Conservation (phyloP, 2,329 filamentous ascomycete genomes). For the Tolypocladium paradoxum region DNA sequence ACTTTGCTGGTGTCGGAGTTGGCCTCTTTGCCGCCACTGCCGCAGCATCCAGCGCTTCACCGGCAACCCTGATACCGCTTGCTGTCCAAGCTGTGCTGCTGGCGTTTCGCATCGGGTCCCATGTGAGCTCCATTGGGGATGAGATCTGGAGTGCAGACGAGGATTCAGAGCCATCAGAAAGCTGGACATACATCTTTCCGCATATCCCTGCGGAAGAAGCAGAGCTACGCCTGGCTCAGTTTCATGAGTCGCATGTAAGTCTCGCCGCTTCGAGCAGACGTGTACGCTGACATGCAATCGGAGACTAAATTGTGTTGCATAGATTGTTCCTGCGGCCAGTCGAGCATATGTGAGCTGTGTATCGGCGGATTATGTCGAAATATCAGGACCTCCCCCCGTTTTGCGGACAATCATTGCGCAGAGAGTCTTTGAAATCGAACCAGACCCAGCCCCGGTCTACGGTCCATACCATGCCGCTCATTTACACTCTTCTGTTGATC, state of each 20-base stretch:
- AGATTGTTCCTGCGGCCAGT: not conserved
- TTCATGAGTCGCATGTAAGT: not conserved
- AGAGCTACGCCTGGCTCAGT: not conserved
- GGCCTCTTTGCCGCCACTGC: not conserved
- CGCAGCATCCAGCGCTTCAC: not conserved
- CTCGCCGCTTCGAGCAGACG: too few relatives aligned
- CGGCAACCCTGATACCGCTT: not conserved
- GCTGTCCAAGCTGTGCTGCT: not conserved
- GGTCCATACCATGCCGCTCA: not conserved
- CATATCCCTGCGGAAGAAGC: not conserved
- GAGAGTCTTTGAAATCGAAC: not conserved
- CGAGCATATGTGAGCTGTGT: not conserved
- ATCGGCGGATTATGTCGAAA: not conserved
- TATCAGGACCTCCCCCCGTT: not conserved
- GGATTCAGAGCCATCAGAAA: not conserved
- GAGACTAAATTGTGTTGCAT: too few relatives aligned
- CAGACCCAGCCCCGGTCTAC: not conserved
- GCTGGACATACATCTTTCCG: not conserved
- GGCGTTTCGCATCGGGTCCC: not conserved
- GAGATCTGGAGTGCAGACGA: not conserved
- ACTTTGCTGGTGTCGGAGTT: not conserved
- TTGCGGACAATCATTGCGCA: not conserved
- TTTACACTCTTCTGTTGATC: not conserved
- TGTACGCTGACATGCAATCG: too few relatives aligned
- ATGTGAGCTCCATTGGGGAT: not conserved